Percentiles rank a stretch among this genome's conserved stretches.
Conservation (phyloP, 139 green algal genomes). For the Zygnema circumcarinatum region DNA sequence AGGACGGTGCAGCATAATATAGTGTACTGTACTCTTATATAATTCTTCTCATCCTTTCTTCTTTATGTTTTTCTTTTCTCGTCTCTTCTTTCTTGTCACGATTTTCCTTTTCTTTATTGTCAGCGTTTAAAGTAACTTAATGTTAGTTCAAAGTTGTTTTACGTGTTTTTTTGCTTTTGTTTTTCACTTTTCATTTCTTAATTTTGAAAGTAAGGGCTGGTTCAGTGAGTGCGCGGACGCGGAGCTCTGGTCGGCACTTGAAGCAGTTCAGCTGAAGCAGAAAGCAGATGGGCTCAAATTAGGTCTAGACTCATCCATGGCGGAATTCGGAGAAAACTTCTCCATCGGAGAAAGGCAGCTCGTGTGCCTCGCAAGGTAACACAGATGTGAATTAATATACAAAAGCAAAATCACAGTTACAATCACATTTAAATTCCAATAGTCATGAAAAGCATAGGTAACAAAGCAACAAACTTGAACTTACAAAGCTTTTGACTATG, state of each 20-base stretch:
- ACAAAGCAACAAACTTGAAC: not conserved
- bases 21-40: no score
- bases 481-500: not conserved
- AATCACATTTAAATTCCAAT: not conserved
- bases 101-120: no score
- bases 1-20: no score
- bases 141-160: no score
- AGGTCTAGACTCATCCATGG: conserved; percentile 59
- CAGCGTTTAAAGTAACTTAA: no score
- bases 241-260: conserved; percentile 70
- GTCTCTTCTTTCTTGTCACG: no score
- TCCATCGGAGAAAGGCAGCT: conserved; percentile 90
- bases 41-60: no score
- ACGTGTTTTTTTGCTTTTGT: no score
- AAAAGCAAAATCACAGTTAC: no score
- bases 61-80: no score
- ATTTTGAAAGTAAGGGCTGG: no score
- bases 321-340: conserved; percentile 87
- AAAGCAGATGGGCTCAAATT: conserved; percentile 21
- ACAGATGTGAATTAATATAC: not conserved
- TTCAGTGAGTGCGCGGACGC: conserved; percentile 66
- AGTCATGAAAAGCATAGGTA: not conserved
- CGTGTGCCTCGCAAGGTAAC: conserved; percentile 78
- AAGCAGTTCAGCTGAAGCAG: conserved; percentile 58
- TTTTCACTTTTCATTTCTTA: no score